Conservation (phyloP, 2,329 filamentous ascomycete genomes). For the Sclerotinia glacialis region DNA sequence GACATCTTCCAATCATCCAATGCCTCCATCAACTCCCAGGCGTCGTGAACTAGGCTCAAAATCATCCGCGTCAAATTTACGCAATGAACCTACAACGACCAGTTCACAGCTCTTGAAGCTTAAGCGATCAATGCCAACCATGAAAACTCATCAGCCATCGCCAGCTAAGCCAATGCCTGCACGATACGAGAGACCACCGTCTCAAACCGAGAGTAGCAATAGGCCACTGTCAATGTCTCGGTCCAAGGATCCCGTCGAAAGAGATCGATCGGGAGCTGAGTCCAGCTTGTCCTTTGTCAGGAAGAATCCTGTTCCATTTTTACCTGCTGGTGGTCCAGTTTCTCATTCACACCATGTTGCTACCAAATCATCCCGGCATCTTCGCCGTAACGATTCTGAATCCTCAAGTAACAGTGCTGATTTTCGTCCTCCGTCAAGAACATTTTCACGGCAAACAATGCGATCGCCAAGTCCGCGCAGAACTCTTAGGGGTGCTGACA, state of each 20-base stretch:
- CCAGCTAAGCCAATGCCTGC: constrained; percentile 49
- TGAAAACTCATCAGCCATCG: constrained; percentile 50
- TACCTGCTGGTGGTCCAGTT: constrained; percentile 72
- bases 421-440: constrained; percentile 54
- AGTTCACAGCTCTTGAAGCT: constrained; percentile 62
- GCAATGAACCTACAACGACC: constrained; percentile 62
- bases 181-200: constrained; percentile 58
- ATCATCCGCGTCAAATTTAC: constrained; percentile 52
- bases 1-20: constrained; percentile 52
- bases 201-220: constrained; percentile 49
- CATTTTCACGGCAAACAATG: constrained; percentile 56
- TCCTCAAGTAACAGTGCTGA: constrained; percentile 58
- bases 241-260: constrained; percentile 70
- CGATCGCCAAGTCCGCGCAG: constrained; percentile 56
- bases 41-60: constrained; percentile 58
- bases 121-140: constrained; percentile 62
- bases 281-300: constrained; percentile 54
- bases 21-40: constrained; percentile 58
- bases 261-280: constrained; percentile 45
- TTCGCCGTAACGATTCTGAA: constrained; percentile 82
- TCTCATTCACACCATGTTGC: constrained; percentile 75
- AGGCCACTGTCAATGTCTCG: constrained; percentile 54
- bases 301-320: constrained; percentile 68
- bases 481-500: constrained; percentile 45
- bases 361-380: constrained; percentile 66